Base-by-base conservation (phyloP, 78 protist species). In the slime mould (Dictyostelium discoideum) region DNA sequence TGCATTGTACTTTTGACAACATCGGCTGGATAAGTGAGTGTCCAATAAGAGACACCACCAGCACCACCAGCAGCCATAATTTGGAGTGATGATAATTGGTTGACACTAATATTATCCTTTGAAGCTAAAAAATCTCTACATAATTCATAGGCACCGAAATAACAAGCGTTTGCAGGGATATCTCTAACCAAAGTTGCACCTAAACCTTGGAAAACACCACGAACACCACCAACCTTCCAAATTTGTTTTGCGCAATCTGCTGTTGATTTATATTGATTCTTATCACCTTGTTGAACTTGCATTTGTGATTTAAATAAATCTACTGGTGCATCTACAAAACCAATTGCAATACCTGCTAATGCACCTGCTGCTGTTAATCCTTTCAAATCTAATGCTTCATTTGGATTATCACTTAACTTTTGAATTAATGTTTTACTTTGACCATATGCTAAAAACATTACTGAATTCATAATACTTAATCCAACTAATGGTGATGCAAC, bases 41-140 rank as follows among this genome's bases (percentile, higher is more conserved):
- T 78, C 98, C 98, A 97, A 79, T 97, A 97, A 5, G 96, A 90
- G 46, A 97, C 80, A 93, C 98, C 98, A 54, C 96, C 97, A 65
- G 96, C 87, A 77, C 85, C 96, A 92, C 94, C 97, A 11, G 94
- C 80, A 8, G 80, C 32, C 85, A 92, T 77, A 24, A 87, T 78
- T 83, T 95, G 86, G 40, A 86, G 82, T 18, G 96, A 82, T 54
- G 92, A 78, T 40, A 93, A 60, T 24, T 84, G 46, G 1, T 39
- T 48, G 20, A 85, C 92, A 29, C 37, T 73, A 0, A 29, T 73
- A 1, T 5, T 18, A 32, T 37, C 18, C 5, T 9, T 37, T 74
- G 42, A 29, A 2, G 84, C 84, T 18, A 79, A n/a, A 42, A 24
- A 0, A 0, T 10, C 10, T 79, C 84, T 79, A 79, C 37, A 22